phyloP scores from a whole-genome alignment of 2,329 filamentous ascomycete species.

The Cladosporium sp. region DNA sequence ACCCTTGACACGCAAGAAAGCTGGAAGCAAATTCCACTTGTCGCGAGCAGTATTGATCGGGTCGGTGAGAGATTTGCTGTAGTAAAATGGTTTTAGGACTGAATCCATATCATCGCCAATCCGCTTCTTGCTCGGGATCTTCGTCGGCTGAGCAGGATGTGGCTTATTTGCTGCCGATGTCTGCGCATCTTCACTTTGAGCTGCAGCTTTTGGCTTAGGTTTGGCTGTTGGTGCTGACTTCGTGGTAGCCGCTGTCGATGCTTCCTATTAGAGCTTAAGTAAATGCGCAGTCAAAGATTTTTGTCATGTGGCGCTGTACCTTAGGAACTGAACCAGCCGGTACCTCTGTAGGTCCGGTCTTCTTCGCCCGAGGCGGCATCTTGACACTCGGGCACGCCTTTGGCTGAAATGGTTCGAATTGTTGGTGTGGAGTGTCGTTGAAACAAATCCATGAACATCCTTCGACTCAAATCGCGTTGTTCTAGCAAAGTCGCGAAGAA shows the following conservation, averaged over 20 bases:
- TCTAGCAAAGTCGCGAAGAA: slow-evolving; percentile 16
- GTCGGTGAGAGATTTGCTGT: slow-evolving; percentile 66
- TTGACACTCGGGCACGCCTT: neutral
- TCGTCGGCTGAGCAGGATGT: slow-evolving; percentile 19
- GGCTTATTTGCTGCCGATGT: slow-evolving; percentile 7
- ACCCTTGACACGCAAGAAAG: slow-evolving; percentile 97
- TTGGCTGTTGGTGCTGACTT: slow-evolving; percentile 22
- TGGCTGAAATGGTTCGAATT: neutral
- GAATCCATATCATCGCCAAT: slow-evolving; percentile 52
- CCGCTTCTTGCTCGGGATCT: slow-evolving; percentile 26
- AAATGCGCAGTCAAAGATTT: slow-evolving; percentile 9
- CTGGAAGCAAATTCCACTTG: slow-evolving; percentile 95
- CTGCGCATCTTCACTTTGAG: neutral
- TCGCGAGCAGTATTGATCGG: slow-evolving; percentile 73
- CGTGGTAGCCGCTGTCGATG: slow-evolving; percentile 15
- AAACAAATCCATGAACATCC: neutral
- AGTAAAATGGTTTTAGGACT: slow-evolving; percentile 69
- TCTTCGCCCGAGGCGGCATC: slow-evolving; percentile 37
- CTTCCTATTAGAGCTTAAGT: slow-evolving; percentile 9
- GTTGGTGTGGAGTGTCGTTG: neutral
- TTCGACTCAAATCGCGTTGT: slow-evolving; percentile 3
- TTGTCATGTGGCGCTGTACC: slow-evolving; percentile 25
- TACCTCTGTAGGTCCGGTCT: slow-evolving; percentile 33
- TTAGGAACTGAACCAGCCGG: slow-evolving; percentile 29
- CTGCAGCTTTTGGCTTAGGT: slow-evolving; percentile 6